These are phyloP conservation scores for Fusarium metavorans DNA, from an alignment of 2,329 filamentous ascomycete species.

Conservation along the genomic window DNA sequence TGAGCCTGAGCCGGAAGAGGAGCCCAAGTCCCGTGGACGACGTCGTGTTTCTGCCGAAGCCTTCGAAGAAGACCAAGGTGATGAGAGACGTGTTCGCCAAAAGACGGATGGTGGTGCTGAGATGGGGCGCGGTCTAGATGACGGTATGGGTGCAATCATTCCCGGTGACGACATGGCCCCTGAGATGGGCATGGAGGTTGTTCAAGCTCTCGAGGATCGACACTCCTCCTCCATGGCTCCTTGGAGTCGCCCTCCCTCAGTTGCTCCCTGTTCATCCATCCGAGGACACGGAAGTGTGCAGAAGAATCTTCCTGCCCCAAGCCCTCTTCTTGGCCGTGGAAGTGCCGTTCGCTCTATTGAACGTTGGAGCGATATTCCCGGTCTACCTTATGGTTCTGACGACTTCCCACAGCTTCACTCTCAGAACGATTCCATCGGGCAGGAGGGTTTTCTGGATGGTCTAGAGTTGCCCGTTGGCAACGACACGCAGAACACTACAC, in stretches of 20 bases:
- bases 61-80: constrained; percentile 54
- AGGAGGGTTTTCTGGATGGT: constrained; percentile 31
- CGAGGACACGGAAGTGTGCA: constrained; percentile 55
- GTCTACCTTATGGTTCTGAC: constrained; percentile 49
- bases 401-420: constrained; percentile 45
- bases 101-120: constrained; percentile 49
- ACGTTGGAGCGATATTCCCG: constrained; percentile 59
- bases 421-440: constrained; percentile 49
- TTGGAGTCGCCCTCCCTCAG: constrained; percentile 63
- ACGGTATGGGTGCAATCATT: constrained; percentile 45
- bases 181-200: constrained; percentile 78
- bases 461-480: constrained; percentile 35
- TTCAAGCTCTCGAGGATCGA: constrained; percentile 74
- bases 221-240: constrained; percentile 65
- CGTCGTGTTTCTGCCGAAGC: constrained; percentile 60
- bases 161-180: constrained; percentile 59
- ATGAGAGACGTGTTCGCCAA: constrained; percentile 53
- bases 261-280: constrained; percentile 60
- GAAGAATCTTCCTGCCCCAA: constrained; percentile 49
- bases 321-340: constrained; percentile 54
- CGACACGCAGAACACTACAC: constrained; percentile 49
- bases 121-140: constrained; percentile 42
- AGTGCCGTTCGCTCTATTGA: constrained; percentile 56
- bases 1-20: constrained; percentile 33
- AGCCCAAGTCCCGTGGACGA: constrained; percentile 41